These are phyloP conservation scores for Aspergillus hortae DNA, from an alignment of 2,329 filamentous ascomycete genomes.

Conservation along the genomic window DNA sequence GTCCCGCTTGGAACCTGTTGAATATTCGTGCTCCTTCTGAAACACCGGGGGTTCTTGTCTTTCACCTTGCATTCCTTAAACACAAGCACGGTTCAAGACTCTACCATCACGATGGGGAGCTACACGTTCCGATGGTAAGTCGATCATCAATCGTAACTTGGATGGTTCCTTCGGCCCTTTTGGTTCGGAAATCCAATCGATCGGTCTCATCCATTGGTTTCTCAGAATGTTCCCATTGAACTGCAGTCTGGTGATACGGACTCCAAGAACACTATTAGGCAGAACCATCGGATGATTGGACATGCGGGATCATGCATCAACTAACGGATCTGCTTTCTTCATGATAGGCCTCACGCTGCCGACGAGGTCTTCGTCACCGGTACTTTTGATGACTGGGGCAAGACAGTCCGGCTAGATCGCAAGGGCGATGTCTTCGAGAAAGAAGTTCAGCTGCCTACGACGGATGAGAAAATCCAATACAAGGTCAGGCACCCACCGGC, in stretches of 20 bases:
- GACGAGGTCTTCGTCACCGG: slow-evolving; percentile 91
- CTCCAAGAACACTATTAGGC: background rate
- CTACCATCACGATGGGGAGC: slow-evolving; percentile 26
- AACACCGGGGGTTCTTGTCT: background rate
- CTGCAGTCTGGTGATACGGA: background rate
- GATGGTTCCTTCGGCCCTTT: slow-evolving; percentile 6
- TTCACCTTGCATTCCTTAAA: background rate
- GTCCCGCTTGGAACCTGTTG: background rate
- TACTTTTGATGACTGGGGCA: slow-evolving; percentile 91
- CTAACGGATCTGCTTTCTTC: slow-evolving; percentile 19
- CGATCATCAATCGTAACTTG: background rate
- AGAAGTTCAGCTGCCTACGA: slow-evolving; percentile 67
- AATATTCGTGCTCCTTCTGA: background rate
- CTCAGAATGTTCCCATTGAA: background rate
- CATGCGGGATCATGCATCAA: background rate
- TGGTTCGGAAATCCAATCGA: slow-evolving; percentile 8
- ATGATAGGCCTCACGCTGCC: slow-evolving; percentile 72
- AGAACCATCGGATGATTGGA: background rate
- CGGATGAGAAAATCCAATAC: slow-evolving; percentile 76
- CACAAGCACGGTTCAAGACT: background rate
- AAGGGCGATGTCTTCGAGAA: slow-evolving; percentile 72
- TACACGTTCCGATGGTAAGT: slow-evolving; percentile 40
- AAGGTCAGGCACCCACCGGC: slow-evolving; percentile 63
- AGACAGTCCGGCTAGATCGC: slow-evolving; percentile 79
- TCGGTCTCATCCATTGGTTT: background rate